phyloP scores from a whole-genome alignment of 176 grass and related monocot genomes.

The Pharus latifolius region DNA sequence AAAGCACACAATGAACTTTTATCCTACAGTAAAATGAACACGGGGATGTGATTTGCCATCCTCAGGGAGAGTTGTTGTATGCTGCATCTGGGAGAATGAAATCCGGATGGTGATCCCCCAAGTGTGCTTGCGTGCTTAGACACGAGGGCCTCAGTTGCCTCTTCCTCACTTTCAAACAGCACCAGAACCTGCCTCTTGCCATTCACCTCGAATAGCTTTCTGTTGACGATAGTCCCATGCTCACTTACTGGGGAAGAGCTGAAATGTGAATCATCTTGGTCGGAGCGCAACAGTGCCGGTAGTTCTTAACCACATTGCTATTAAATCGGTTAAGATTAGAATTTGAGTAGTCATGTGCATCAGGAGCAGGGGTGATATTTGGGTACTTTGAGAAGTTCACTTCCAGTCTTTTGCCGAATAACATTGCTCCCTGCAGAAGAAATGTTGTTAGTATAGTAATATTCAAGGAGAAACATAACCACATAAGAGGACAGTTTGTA shows the following conservation, averaged over 20 bases:
- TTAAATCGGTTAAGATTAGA: constrained; percentile 81
- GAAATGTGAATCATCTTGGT: constrained; percentile 96
- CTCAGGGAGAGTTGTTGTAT: constrained; percentile 21
- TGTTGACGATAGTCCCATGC: constrained; percentile 61
- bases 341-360: constrained; percentile 56
- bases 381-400: constrained; percentile 86
- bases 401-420: constrained; percentile 81
- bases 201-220: constrained; percentile 81
- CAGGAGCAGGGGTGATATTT: constrained; percentile 64
- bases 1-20: no score
- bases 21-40: no score
- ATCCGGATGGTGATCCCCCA: constrained; percentile 65
- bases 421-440: constrained; percentile 49
- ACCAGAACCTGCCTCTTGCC: constrained; percentile 77
- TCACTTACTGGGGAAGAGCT: constrained; percentile 80
- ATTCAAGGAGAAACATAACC: no score
- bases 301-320: constrained; percentile 78
- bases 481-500: neutral
- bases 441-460: no score
- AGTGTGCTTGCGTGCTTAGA: constrained; percentile 76
- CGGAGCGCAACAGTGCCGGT: constrained; percentile 75
- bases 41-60: no score
- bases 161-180: constrained; percentile 63
- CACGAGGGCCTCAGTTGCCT: constrained; percentile 67
- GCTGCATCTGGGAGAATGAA: constrained; percentile 88